phyloP scores from a whole-genome alignment of 768 basidiomycete genomes.

The Boletales sp. region DNA sequence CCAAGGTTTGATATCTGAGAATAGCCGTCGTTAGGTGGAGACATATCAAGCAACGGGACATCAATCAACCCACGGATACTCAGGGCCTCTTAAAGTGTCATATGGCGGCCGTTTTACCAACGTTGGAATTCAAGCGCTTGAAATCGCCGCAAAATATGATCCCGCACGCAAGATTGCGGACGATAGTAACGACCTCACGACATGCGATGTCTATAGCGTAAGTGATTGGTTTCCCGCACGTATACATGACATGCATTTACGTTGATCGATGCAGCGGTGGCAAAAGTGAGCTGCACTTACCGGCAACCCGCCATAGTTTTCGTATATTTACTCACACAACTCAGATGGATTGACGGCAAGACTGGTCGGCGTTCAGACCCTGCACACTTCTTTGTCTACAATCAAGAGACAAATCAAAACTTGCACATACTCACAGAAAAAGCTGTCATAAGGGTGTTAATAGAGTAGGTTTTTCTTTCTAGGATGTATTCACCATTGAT shows the following conservation, averaged over 20 bases:
- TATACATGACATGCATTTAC: not conserved
- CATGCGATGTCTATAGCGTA: slow-evolving; percentile 48
- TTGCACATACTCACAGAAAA: slow-evolving; percentile 38
- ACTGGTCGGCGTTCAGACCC: slow-evolving; percentile 57
- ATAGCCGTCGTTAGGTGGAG: slow-evolving; percentile 11
- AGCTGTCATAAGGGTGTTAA: slow-evolving; percentile 45
- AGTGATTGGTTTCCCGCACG: slow-evolving; percentile 13
- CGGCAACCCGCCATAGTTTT: not conserved
- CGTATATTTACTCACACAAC: not conserved
- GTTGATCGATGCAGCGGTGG: slow-evolving; percentile 41
- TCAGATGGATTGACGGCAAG: slow-evolving; percentile 50
- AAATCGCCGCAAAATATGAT: slow-evolving; percentile 45
- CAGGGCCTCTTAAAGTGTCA: slow-evolving; percentile 23
- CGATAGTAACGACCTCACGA: slow-evolving; percentile 45
- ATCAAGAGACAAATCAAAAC: slow-evolving; percentile 41
- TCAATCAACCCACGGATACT: slow-evolving; percentile 20
- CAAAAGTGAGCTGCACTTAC: slow-evolving; percentile 38
- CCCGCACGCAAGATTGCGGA: slow-evolving; percentile 39
- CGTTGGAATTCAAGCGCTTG: slow-evolving; percentile 44
- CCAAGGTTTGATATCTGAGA: not conserved
- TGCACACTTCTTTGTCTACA: slow-evolving; percentile 51
- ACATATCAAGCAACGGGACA: slow-evolving; percentile 15
- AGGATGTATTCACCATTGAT: not conserved
- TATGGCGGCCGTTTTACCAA: slow-evolving; percentile 33
- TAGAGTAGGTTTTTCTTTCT: slow-evolving; percentile 36